These are phyloP conservation scores for Boletus rex-veris DNA, from an alignment of 768 basidiomycete genomes.

Conservation along the genomic window DNA sequence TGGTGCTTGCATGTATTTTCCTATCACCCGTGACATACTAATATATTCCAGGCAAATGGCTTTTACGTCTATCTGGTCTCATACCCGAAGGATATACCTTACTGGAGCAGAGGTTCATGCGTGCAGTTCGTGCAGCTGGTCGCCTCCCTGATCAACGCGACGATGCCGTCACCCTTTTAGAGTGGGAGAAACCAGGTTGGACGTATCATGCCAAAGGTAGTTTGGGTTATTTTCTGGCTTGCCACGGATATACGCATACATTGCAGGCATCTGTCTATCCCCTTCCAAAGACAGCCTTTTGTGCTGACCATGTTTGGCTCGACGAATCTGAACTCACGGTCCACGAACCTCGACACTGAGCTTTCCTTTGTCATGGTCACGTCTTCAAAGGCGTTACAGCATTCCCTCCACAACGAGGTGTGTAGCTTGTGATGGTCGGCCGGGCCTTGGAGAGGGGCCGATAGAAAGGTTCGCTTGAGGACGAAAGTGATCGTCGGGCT, in stretches of 20 bases:
- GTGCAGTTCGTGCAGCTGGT: slow-evolving; percentile 49
- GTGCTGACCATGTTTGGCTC: slow-evolving; percentile 86
- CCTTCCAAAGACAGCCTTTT: slow-evolving; percentile 42
- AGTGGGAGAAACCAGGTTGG: slow-evolving; percentile 90
- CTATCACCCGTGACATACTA: not conserved
- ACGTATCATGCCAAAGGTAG: slow-evolving; percentile 98
- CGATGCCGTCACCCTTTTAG: slow-evolving; percentile 64
- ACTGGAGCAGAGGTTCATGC: slow-evolving; percentile 81
- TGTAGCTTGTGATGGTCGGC: slow-evolving; percentile 47
- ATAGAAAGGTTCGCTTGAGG: slow-evolving; percentile 56
- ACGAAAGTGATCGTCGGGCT: slow-evolving; percentile 62
- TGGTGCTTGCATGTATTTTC: slow-evolving; percentile 44
- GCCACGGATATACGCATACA: not conserved
- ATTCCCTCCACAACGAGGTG: slow-evolving; percentile 52
- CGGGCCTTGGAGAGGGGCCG: slow-evolving; percentile 55
- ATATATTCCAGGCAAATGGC: slow-evolving; percentile 75
- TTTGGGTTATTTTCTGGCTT: not conserved
- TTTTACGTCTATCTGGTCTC: slow-evolving; percentile 88
- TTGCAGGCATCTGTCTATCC: slow-evolving; percentile 80
- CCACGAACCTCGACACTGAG: slow-evolving; percentile 87
- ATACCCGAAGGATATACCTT: slow-evolving; percentile 96
- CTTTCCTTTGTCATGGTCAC: slow-evolving; percentile 83
- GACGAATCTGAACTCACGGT: slow-evolving; percentile 91
- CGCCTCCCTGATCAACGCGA: slow-evolving; percentile 28
- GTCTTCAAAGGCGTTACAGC: slow-evolving; percentile 50